Base-by-base conservation (phyloP, 768 basidiomycete species). In the Polyporus arcularius region DNA sequence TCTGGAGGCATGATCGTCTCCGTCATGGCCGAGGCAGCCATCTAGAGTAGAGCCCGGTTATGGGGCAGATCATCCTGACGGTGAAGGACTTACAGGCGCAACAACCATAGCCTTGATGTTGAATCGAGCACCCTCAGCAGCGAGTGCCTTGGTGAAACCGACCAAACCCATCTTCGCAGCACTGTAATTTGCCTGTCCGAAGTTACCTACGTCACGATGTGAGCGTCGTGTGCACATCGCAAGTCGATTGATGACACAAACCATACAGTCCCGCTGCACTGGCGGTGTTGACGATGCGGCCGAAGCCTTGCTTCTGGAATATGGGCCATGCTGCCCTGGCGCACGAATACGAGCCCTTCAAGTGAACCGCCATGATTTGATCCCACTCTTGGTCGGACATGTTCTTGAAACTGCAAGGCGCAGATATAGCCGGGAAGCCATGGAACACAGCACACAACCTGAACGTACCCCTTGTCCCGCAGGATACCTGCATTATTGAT, bases 131-230 rank as follows among this genome's bases (percentile, higher is more conserved):
- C 97, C 97, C 74, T 99, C 97, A 26, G 85, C 79, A 3, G 96
- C 94, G 39, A 99, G 83, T 4, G 96, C 94, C 72, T 94, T 94
- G 16, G 95, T 93, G 76, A 98, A 97, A 0, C 80, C 89, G 53
- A 98, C 82, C 39, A 99, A 84, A 65, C 89, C 94, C 93, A 97
- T 96, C 82, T 99, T 98, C 2, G 96, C 96, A 2, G 96, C 94
- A 49, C 94, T 95, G 74, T 98, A 99, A 74, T 98, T 99, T 12
- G 94, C 88, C 75, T 98, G 96, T 10, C 97, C 97, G 71, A 96
- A 92, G 78, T 96, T 98, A 8, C 94, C 90, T 92, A 62, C 11
- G 32, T 28, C 30, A 4, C 31, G 38, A 38, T 46, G 26, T 62
- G 5, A 50, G n/a, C 28, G 7, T 6, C 5, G 4, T 9, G 8